Evolutionary conservation across 2,329 filamentous ascomycete genomes (phyloP), one percentile per base, ranked within the genome.

Genomic region (Stenocarpella maydis): DNA sequence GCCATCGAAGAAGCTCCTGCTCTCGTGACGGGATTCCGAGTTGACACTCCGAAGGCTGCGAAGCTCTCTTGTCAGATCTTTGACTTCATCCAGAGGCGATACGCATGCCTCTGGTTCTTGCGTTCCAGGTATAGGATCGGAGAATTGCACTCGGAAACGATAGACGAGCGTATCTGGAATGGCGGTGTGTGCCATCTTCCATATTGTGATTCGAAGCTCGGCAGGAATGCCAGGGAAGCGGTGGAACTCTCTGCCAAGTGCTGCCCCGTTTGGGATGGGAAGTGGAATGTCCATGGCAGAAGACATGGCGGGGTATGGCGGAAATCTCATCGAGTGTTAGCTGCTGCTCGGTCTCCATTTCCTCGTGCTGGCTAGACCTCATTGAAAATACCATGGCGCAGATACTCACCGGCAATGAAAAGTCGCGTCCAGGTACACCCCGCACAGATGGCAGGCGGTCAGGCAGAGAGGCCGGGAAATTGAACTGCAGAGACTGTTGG

Each of bases 241-340:
- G 58, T 34, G 41, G 28, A 61, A 61, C 1, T 7, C 2, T 24
- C 47, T 5, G 39, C 14, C 1, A 10, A 19, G 0, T 3, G 7
- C 19, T 24, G 0, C 19, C 7, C 12, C 19, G 7, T 4, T 4
- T 0, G 19, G 19, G 24, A 1, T 4, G 12, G 8, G 12, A 2
- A 12, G 26, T 9, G 28, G 28, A 15, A 2, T 34, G 10, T 9
- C 1, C 31, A 34, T 34, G 1, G 26, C 7, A 2, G 41, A 61
- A 8, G 41, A 19, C 58, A 61, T 61, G 0, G 5, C 34, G 17
- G 14, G 12, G 5, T 55, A 3, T 55, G 53, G 4, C 9, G 4
- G 19, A 3, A 31, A 9, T 17, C 9, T 12, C 1, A 37, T 37
- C 5, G 0, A 2, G 2, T 17, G 34, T 55, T 19, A 55, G 53